These are phyloP conservation scores for Beverwykella pulmonaria DNA, from an alignment of 495 filamentous ascomycete genomes.

Conservation along the genomic window DNA sequence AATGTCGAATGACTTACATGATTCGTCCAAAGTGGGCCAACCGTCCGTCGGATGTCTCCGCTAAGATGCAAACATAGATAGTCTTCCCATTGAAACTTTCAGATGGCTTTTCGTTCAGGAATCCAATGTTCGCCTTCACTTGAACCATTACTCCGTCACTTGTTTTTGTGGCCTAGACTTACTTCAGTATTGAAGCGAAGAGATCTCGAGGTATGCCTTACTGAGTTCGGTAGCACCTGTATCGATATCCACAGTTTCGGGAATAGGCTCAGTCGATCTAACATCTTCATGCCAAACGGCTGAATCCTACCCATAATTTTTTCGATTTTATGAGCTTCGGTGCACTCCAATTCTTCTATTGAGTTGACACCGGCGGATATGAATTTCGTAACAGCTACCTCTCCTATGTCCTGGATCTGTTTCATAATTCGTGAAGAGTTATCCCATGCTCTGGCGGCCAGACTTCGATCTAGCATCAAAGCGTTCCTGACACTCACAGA, in stretches of 20 bases:
- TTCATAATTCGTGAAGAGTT: slow-evolving; percentile 80
- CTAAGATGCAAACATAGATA: slow-evolving; percentile 73
- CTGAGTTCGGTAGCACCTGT: slow-evolving; percentile 54
- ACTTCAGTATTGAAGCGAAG: slow-evolving; percentile 1
- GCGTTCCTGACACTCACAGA: slow-evolving; percentile 67
- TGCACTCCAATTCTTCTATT: slow-evolving; percentile 69
- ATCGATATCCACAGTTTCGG: slow-evolving; percentile 69
- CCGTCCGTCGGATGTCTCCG: slow-evolving; percentile 72
- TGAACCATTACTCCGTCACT: slow-evolving; percentile 57
- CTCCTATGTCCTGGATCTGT: slow-evolving; percentile 81
- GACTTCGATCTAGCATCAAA: slow-evolving; percentile 75
- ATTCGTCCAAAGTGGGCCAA: slow-evolving; percentile 79
- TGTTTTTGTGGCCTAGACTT: slow-evolving; percentile 43
- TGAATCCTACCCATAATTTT: slow-evolving; percentile 75
- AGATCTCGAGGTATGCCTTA: slow-evolving; percentile 37
- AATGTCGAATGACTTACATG: slow-evolving; percentile 42
- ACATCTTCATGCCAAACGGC: slow-evolving; percentile 75
- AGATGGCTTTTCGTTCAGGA: slow-evolving; percentile 68
- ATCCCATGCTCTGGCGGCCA: slow-evolving; percentile 85
- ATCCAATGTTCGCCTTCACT: slow-evolving; percentile 70
- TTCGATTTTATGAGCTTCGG: slow-evolving; percentile 73
- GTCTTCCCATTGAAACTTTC: slow-evolving; percentile 62
- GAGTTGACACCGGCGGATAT: slow-evolving; percentile 68
- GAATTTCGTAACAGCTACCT: slow-evolving; percentile 76
- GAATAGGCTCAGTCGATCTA: slow-evolving; percentile 67